Conservation (phyloP, 306 rosid genomes). For the Styphnolobium japonicum region DNA sequence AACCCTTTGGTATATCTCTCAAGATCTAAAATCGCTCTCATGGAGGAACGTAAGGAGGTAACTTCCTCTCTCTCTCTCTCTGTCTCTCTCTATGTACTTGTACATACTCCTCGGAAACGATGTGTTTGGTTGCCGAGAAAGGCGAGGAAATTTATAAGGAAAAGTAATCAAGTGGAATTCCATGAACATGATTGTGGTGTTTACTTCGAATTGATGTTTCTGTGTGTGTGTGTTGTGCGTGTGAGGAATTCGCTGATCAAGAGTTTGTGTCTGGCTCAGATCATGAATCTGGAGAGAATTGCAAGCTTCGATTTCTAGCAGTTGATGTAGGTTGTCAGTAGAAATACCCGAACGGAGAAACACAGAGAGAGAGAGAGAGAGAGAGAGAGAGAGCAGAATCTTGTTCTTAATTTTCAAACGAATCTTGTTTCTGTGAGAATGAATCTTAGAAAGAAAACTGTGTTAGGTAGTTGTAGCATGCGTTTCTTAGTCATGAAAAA, state of each 20-base stretch:
- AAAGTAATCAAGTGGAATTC: neutral
- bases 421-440: neutral
- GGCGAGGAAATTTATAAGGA: too few species aligned
- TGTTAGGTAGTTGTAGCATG: neutral
- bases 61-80: slow-evolving; percentile 13
- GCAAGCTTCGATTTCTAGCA: neutral
- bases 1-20: neutral
- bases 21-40: slow-evolving; percentile 39
- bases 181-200: slow-evolving; percentile 1
- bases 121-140: slow-evolving; percentile 25
- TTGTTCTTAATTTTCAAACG: neutral
- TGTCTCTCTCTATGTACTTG: neutral
- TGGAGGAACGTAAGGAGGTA: slow-evolving; percentile 97
- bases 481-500: neutral
- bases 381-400: neutral
- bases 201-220: slow-evolving; percentile 8
- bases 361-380: neutral
- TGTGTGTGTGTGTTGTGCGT: neutral
- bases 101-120: neutral
- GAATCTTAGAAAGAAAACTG: neutral
- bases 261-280: neutral
- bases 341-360: neutral
- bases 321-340: neutral
- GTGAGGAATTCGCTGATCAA: neutral
- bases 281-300: neutral